Conservation (phyloP, 257 asterid species). For the Leptodermis oblonga region DNA sequence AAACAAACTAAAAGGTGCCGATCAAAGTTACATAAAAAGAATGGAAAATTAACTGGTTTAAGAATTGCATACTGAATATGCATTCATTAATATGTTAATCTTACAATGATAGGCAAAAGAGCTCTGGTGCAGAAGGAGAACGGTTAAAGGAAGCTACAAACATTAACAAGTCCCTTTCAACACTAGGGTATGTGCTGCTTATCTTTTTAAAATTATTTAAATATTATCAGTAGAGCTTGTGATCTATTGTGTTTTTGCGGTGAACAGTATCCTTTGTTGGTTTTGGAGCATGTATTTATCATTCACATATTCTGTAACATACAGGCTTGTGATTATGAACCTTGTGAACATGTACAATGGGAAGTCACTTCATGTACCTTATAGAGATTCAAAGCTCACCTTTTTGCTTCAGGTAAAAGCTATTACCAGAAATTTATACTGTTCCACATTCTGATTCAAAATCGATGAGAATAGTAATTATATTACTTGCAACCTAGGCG, state of each 20-base stretch:
- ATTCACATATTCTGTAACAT: conserved; percentile 15
- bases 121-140: conserved; percentile 99
- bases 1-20: too few relatives aligned
- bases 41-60: conserved; percentile 1
- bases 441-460: neutral
- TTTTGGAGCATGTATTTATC: neutral
- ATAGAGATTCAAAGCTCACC: conserved; percentile 93
- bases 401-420: conserved; percentile 85
- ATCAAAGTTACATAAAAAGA: conserved; percentile 56
- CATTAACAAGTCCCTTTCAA: conserved; percentile 92
- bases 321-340: conserved; percentile 95
- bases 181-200: conserved; percentile 66
- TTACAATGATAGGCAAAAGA: conserved; percentile 67
- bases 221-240: neutral
- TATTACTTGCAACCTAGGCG: neutral
- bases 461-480: neutral
- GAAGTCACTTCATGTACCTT: conserved; percentile 84
- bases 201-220: conserved; percentile 15
- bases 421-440: neutral
- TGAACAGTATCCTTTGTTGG: neutral
- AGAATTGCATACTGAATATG: neutral
- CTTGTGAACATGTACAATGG: conserved; percentile 86
- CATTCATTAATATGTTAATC: conserved; percentile 13
- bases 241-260: neutral
- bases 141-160: conserved; percentile 93